Evolutionary conservation across 2,329 filamentous ascomycete species (phyloP).

Genomic region (Colletotrichum spinosum): DNA sequence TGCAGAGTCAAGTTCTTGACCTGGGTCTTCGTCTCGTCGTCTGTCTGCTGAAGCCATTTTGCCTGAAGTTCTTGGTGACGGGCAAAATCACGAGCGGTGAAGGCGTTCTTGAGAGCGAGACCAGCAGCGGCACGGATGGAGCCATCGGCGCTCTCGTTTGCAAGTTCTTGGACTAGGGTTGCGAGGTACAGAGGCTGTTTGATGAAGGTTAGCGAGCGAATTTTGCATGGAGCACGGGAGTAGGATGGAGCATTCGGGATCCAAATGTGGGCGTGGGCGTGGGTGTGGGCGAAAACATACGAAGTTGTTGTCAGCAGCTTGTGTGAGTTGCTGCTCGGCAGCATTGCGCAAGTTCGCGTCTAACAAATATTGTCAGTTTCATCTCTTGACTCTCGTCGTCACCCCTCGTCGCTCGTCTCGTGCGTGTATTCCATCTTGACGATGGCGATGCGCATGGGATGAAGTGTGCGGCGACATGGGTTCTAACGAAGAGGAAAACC

Average conservation of each 20-base stretch:
- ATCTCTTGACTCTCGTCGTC: background rate
- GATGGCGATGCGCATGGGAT: conserved; percentile 16
- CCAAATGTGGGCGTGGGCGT: conserved; percentile 40
- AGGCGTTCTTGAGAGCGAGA: conserved; percentile 97
- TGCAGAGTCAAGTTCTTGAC: conserved; percentile 93
- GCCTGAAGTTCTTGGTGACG: conserved; percentile 90
- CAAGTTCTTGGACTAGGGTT: conserved; percentile 92
- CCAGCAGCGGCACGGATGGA: conserved; percentile 94
- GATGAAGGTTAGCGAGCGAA: conserved; percentile 41
- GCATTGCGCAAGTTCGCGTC: conserved; percentile 90
- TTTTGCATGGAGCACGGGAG: conserved; percentile 19
- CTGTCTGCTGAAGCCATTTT: conserved; percentile 90
- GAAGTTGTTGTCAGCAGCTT: conserved; percentile 95
- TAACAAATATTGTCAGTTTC: conserved; percentile 55
- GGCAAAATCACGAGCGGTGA: conserved; percentile 89
- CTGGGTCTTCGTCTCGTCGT: conserved; percentile 82
- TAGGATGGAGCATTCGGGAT: conserved; percentile 34
- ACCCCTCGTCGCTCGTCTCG: too few species aligned
- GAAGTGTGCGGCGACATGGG: conserved; percentile 10
- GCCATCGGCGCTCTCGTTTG: conserved; percentile 86
- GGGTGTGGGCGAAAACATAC: conserved; percentile 64
- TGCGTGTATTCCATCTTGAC: too few species aligned
- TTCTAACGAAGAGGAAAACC: conserved; percentile 18
- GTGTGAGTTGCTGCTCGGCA: conserved; percentile 92
- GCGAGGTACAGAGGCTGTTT: conserved; percentile 88